Evolutionary conservation across 2,329 filamentous ascomycete species (phyloP), one percentile per base, ranked within the genome.

Genomic region (Tolypocladium cylindrosporum): DNA sequence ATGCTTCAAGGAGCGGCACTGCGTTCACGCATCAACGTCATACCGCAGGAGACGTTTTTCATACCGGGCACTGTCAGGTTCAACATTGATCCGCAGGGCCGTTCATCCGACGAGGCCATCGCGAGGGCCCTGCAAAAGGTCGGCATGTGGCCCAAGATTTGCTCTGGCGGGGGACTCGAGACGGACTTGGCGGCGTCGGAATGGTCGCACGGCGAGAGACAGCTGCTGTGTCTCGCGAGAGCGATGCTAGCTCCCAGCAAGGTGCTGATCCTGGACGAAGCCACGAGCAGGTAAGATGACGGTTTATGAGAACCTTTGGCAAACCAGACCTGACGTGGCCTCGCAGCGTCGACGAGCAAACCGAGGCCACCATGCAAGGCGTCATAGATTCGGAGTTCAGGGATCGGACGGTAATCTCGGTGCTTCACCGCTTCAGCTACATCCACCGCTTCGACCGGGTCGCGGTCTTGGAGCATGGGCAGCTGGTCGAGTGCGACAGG

Each of bases 401-500:
- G 6, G 61, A 66, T 0, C 79, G 80, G 60, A 88, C 85, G 0
- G 76, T 88, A 19, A 68, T 77, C 21, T 67, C 71, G 0, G 67
- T 76, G 19, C 71, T 69, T 5, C 75, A 77, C 58, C 68, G 70
- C 55, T 62, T 78, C 0, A 66, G 68, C n/a, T 55, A 59, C 10
- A 57, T 61, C 45, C 56, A 67, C 65, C 71, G 72, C 3, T 74
- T 83, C 58, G 67, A 67, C 42, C 65, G 72, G 37, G 72, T 78
- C 4, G 74, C 85, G n/a, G 72, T 79, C 2, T 76, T 89, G 24
- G 85, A 87, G 66, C 82, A 79, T 4, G 61, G 61, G 4, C 45
- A 51, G 21, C 14, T 62, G 13, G 24, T 61, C 27, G 61, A 62
- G 56, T 61, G 39, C 50, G 57, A 55, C 10, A 55, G 42, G 41